These are phyloP conservation scores for Arthroderma sp. DNA, from an alignment of 2,329 filamentous ascomycete species.

Conservation along the genomic window DNA sequence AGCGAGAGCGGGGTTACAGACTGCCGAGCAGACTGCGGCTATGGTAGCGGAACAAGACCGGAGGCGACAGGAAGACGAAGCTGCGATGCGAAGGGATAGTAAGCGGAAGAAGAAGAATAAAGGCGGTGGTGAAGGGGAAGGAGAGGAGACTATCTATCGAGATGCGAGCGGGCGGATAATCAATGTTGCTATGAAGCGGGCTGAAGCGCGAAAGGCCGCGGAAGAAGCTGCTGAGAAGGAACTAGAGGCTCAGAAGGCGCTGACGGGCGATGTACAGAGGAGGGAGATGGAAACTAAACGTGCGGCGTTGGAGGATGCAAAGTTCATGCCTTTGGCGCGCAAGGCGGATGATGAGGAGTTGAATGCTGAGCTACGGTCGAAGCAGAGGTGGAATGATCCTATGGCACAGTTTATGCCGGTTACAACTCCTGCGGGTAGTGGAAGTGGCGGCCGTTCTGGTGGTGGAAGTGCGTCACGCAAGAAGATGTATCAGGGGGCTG, in stretches of 20 bases:
- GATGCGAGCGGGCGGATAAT: constrained; percentile 92
- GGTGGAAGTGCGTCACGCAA: constrained; percentile 37
- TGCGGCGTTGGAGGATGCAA: constrained; percentile 64
- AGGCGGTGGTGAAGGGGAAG: constrained; percentile 1
- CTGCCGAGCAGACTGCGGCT: constrained; percentile 61
- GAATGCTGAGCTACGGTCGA: constrained; percentile 67
- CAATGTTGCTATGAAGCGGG: constrained; percentile 80
- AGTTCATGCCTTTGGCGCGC: constrained; percentile 66
- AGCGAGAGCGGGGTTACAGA: constrained; percentile 76
- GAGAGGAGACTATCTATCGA: constrained; percentile 45
- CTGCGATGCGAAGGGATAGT: constrained; percentile 11
- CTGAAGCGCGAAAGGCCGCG: constrained; percentile 67
- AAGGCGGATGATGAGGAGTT: constrained; percentile 72
- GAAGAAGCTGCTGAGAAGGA: constrained; percentile 57
- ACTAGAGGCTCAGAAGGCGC: constrained; percentile 51
- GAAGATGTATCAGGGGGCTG: constrained; percentile 64
- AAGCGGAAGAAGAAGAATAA: constrained; percentile 5
- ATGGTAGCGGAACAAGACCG: constrained; percentile 54
- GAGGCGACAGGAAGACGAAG: constrained; percentile 33
- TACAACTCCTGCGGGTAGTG: constrained; percentile 52
- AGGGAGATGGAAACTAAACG: constrained; percentile 51
- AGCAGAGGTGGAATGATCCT: constrained; percentile 84
- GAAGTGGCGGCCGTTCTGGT: constrained; percentile 41
- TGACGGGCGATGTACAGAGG: constrained; percentile 76
- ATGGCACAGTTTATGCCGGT: constrained; percentile 61